Percentiles rank a stretch among this genome's conserved stretches.
These are phyloP conservation scores for Penium margaritaceum DNA, from an alignment of 139 green algal genomes.

Conservation along the genomic window DNA sequence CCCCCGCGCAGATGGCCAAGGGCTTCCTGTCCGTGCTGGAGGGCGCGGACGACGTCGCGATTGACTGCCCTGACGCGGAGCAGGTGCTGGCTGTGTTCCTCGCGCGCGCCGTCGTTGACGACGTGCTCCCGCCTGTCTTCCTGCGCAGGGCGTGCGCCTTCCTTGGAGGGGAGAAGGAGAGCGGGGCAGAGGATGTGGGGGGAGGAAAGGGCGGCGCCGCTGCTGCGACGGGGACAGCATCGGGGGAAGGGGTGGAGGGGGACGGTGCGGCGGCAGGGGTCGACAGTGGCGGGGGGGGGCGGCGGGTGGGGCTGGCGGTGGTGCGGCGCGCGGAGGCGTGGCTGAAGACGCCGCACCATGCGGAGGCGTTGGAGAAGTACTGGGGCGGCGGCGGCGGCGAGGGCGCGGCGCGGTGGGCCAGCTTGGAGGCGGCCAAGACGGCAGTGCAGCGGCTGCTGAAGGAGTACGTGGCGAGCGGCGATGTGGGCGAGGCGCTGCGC, in stretches of 20 bases:
- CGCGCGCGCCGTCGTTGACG: conserved; percentile 71
- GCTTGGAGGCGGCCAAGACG: conserved; percentile 36
- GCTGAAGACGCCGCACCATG: conserved; percentile 14
- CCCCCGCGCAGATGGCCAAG: conserved; percentile 29
- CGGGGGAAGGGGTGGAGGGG: conserved; percentile 1
- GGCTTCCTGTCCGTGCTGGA: conserved; percentile 51
- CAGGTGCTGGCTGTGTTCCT: conserved; percentile 68
- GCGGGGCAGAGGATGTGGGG: not conserved
- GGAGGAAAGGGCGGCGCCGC: not conserved
- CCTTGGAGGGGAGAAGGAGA: conserved; percentile 1
- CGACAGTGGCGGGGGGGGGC: not conserved
- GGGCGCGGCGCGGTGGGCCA: not conserved
- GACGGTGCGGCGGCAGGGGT: conserved; percentile 44
- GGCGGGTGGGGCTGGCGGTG: conserved; percentile 6
- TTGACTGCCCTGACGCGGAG: conserved; percentile 70
- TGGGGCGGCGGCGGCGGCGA: too few species aligned
- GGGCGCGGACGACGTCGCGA: conserved; percentile 64
- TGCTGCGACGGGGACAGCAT: conserved; percentile 12
- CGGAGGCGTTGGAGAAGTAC: conserved; percentile 27
- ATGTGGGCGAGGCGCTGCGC: conserved; percentile 42
- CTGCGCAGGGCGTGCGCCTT: conserved; percentile 38
- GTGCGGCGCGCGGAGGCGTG: conserved; percentile 16
- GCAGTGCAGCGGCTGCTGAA: conserved; percentile 79
- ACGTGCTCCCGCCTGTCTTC: conserved; percentile 70
- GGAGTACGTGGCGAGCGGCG: conserved; percentile 38